Base-by-base conservation (phyloP, 176 grass and related monocot species). In the Avena atlantica region DNA sequence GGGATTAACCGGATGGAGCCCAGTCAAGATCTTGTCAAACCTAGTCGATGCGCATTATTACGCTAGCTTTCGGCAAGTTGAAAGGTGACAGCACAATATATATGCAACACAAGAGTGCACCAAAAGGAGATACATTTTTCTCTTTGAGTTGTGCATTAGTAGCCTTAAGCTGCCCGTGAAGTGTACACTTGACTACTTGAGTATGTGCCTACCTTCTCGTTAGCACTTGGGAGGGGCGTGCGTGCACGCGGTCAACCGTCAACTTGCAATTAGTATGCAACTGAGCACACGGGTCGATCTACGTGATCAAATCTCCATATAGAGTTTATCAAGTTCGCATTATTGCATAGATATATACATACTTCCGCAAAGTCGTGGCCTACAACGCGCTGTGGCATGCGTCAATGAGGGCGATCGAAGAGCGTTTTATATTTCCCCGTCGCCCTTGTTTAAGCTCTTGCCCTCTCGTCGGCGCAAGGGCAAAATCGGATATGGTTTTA, bases 401-500 rank as follows among this genome's bases (percentile, higher is more conserved):
- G 67, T 75, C 36, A 40, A 9, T 16, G 75, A 84, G 34, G 58
- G 67, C 34, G 85, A 87, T 79, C 16, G 44, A 37, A 50, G 62
- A 3, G n/a, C 3, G 50, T 86, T 83, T 82, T 64, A 53, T 82
- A 63, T 19, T 44, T 44, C 52, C 16, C 47, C 7, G 23, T 16
- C 25, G 14, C 13, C 47, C 58, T 56, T 74, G 65, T 66, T 84
- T 40, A 19, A 84, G 34, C 14, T 1, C 7, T 4, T 83, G 76
- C 11, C 80, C 9, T 17, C 80, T 71, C 73, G 16, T 13, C 10
- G 57, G 81, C 59, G 58, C 58, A 66, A 44, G 75, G 23, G 50
- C 67, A 68, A 67, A 67, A 0, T 6, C 14, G 42, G 85, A 76
- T 80, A 87, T 87, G 81, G 67, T 84, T 91, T 91, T 80, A 74